Conservation (phyloP, 2,329 filamentous ascomycete genomes). For the Chrysosporium keratinophilum region DNA sequence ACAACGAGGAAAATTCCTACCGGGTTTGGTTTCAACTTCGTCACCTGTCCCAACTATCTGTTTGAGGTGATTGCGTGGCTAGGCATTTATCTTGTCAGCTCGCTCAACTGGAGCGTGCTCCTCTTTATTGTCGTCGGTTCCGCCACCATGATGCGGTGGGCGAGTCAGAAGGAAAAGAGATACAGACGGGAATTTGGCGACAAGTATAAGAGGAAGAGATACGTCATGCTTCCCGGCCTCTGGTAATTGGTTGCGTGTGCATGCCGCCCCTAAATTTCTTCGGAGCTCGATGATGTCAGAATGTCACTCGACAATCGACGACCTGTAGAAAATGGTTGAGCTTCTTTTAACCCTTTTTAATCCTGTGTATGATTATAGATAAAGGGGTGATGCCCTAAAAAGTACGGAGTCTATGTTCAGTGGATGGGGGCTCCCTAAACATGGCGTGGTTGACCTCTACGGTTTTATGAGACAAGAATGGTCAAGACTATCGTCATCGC, state of each 20-base stretch:
- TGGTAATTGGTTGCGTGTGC: conserved; percentile 40
- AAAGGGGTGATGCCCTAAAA: too few relatives aligned
- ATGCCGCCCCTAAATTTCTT: too few relatives aligned
- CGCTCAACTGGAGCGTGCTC: conserved; percentile 61
- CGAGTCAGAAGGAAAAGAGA: conserved; percentile 77
- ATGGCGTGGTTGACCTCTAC: too few relatives aligned
- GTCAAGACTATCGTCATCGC: too few relatives aligned
- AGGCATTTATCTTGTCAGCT: conserved; percentile 67
- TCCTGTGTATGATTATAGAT: too few relatives aligned
- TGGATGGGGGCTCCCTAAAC: too few relatives aligned
- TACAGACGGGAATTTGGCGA: conserved; percentile 86
- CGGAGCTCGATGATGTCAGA: neutral
- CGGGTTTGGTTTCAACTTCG: conserved; percentile 72
- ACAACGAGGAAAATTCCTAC: conserved; percentile 79
- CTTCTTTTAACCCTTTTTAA: too few relatives aligned
- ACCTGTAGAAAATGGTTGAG: too few relatives aligned
- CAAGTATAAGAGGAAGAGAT: conserved; percentile 92
- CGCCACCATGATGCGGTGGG: conserved; percentile 78
- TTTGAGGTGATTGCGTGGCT: conserved; percentile 84
- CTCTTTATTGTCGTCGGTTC: conserved; percentile 65
- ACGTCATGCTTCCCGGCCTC: conserved; percentile 67
- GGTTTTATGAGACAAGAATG: too few relatives aligned
- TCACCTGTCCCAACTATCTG: conserved; percentile 96
- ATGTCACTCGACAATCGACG: too few relatives aligned
- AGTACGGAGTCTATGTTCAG: too few relatives aligned